These are phyloP conservation scores for Ceratocystis alfenasii DNA, from an alignment of 2,329 filamentous ascomycete genomes.

Conservation along the genomic window DNA sequence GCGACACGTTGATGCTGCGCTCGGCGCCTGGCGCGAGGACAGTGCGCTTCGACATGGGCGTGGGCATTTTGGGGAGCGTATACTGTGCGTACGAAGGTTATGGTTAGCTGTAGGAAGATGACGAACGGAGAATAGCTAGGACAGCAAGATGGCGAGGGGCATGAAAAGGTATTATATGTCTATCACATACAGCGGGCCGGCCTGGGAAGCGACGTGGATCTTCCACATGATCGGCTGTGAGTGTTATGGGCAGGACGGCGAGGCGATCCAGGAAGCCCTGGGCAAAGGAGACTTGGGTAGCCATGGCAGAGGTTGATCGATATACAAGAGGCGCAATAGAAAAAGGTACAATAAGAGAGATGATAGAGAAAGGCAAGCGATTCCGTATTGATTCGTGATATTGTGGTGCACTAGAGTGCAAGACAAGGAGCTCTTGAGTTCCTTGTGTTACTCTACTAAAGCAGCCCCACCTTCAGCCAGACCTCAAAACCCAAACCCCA, in stretches of 20 bases:
- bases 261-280: slow-evolving; percentile 70
- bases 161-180: neutral
- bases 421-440: neutral
- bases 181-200: slow-evolving; percentile 53
- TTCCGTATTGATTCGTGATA: too few relatives aligned
- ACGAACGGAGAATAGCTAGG: neutral
- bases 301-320: slow-evolving; percentile 11
- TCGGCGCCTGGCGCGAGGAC: slow-evolving; percentile 41
- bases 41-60: slow-evolving; percentile 40
- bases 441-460: neutral
- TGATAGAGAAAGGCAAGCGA: neutral
- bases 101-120: slow-evolving; percentile 11
- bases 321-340: neutral
- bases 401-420: neutral
- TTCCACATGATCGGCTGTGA: slow-evolving; percentile 82
- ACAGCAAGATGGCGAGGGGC: neutral
- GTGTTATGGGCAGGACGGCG: slow-evolving; percentile 65
- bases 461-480: neutral
- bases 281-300: slow-evolving; percentile 69
- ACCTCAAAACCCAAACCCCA: neutral
- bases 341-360: neutral
- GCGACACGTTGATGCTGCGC: slow-evolving; percentile 44
- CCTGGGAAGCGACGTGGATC: slow-evolving; percentile 68
- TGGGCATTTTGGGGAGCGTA: slow-evolving; percentile 58
- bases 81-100: slow-evolving; percentile 37